Percentiles rank a stretch among this genome's conserved stretches.
Conservation (phyloP, 768 basidiomycete genomes). For the Jaapia argillacea region DNA sequence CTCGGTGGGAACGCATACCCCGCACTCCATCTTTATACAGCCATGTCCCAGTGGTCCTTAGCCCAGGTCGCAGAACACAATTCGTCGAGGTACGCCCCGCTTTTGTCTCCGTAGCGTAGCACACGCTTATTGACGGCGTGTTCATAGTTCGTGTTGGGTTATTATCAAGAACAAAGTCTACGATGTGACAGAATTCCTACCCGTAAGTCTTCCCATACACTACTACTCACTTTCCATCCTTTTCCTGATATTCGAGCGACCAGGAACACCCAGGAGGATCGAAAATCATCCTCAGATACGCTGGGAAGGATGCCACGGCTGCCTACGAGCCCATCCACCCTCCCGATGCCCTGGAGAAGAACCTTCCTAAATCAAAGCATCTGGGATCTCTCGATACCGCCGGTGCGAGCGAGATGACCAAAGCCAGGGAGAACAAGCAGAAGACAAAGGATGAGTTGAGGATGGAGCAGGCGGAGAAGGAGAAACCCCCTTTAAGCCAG, state of each 20-base stretch:
- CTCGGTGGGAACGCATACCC: no score
- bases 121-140: not conserved
- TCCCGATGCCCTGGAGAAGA: constrained; percentile 65
- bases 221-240: not conserved
- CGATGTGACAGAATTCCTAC: constrained; percentile 74
- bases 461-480: constrained; percentile 47
- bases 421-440: constrained; percentile 27
- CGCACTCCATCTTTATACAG: no score
- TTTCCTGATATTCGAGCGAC: constrained; percentile 1
- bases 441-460: constrained; percentile 66
- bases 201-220: constrained; percentile 23
- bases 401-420: constrained; percentile 21
- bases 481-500: constrained; percentile 54
- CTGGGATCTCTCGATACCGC: constrained; percentile 52
- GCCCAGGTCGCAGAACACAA: constrained; percentile 49
- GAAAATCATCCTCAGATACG: constrained; percentile 74
- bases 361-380: constrained; percentile 61
- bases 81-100: constrained; percentile 30
- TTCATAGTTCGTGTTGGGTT: constrained; percentile 72
- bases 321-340: constrained; percentile 81
- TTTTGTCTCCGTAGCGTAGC: not conserved
- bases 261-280: constrained; percentile 79
- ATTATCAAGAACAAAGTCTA: constrained; percentile 76
- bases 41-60: constrained; percentile 1
- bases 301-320: constrained; percentile 74